phyloP scores from a whole-genome alignment of 768 basidiomycete species.

The Russula dissimulans region DNA sequence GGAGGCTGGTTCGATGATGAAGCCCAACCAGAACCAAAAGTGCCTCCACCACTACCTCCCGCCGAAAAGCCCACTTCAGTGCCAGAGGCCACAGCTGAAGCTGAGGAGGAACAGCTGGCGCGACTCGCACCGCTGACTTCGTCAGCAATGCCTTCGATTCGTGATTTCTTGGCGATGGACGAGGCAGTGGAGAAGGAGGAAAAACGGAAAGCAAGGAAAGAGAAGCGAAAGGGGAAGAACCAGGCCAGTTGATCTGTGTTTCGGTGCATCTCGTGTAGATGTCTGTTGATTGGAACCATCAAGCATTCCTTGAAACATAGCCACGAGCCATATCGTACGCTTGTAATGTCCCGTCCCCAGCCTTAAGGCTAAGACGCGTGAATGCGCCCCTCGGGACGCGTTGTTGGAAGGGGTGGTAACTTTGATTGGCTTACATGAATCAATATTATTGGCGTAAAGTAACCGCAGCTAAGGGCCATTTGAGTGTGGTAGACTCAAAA shows the following conservation, averaged over 20 bases:
- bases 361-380: not conserved
- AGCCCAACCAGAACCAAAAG: not conserved
- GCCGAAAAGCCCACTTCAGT: slow-evolving; percentile 20
- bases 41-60: not conserved
- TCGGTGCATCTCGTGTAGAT: not conserved
- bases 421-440: too few relatives aligned
- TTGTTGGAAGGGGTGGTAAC: not conserved
- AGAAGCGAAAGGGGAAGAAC: slow-evolving; percentile 51
- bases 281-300: not conserved
- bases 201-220: slow-evolving; percentile 66
- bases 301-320: not conserved
- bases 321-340: not conserved
- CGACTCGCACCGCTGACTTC: slow-evolving; percentile 69
- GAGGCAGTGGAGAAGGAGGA: slow-evolving; percentile 52
- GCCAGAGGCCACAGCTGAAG: slow-evolving; percentile 35
- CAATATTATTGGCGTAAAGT: too few relatives aligned
- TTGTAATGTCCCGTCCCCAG: not conserved
- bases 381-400: not conserved
- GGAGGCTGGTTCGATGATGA: slow-evolving; percentile 14
- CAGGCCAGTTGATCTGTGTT: slow-evolving; percentile 24
- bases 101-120: slow-evolving; percentile 36
- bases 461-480: too few relatives aligned
- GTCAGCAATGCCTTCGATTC: slow-evolving; percentile 77
- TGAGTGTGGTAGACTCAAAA: too few relatives aligned
- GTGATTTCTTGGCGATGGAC: slow-evolving; percentile 73